Conservation (phyloP, 345 rosid genomes). For the Acer campestre region DNA sequence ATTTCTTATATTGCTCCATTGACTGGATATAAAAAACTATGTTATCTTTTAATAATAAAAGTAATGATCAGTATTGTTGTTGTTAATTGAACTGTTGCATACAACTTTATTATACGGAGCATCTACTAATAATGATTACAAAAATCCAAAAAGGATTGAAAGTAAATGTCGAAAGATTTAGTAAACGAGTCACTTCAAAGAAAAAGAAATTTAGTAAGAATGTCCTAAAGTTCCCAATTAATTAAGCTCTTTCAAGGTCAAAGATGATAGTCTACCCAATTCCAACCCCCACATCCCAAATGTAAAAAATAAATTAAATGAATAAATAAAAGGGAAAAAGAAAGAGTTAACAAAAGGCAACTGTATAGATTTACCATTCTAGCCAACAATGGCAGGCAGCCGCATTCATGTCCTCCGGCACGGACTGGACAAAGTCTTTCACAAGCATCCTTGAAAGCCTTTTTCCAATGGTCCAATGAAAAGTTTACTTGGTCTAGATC, state of each 20-base stretch:
- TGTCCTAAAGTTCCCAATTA: constrained; percentile 9
- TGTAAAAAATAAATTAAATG: background rate
- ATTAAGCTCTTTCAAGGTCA: background rate
- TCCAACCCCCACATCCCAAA: background rate
- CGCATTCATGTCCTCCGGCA: constrained; percentile 91
- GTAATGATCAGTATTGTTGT: background rate
- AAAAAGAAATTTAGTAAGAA: background rate
- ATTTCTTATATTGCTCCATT: background rate
- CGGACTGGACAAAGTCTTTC: constrained; percentile 94
- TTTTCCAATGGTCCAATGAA: constrained; percentile 84
- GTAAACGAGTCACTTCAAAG: background rate
- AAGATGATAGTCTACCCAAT: background rate
- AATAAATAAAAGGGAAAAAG: background rate
- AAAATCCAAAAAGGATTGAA: background rate
- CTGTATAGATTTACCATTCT: constrained; percentile 61
- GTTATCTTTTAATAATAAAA: background rate
- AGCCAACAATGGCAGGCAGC: constrained; percentile 70
- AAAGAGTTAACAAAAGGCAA: background rate
- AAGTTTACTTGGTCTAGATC: constrained; percentile 67
- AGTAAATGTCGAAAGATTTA: background rate
- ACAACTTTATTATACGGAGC: background rate
- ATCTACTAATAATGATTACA: background rate
- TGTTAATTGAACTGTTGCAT: background rate
- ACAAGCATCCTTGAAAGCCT: constrained; percentile 86
- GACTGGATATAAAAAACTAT: background rate